These are phyloP conservation scores for Penicillium taxi DNA, from an alignment of 495 filamentous ascomycete species.

Conservation along the genomic window DNA sequence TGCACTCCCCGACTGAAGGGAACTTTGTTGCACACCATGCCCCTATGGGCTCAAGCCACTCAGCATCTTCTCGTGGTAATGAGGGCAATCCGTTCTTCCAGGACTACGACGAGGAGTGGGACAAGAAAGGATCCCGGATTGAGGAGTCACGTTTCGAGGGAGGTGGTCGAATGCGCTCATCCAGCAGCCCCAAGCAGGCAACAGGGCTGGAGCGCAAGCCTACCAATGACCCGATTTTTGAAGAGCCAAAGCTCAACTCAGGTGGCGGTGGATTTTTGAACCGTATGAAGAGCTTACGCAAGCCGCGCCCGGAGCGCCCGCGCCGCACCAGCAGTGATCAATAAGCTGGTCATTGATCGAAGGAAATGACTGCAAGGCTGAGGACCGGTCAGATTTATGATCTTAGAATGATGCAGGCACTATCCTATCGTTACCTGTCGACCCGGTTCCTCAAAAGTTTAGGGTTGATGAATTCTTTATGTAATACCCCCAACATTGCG, in stretches of 20 bases:
- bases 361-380: too few species aligned
- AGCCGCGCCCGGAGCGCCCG: slow-evolving; percentile 40
- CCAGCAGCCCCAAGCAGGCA: slow-evolving; percentile 53
- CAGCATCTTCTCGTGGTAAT: slow-evolving; percentile 26
- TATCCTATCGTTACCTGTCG: too few species aligned
- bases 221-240: slow-evolving; percentile 55
- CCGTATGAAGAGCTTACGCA: slow-evolving; percentile 81
- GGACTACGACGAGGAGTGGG: slow-evolving; percentile 69
- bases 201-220: slow-evolving; percentile 56
- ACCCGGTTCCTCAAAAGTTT: too few species aligned
- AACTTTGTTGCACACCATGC: slow-evolving; percentile 40
- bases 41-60: slow-evolving; percentile 24
- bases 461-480: too few species aligned
- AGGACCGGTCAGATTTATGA: too few species aligned
- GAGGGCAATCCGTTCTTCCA: slow-evolving; percentile 83
- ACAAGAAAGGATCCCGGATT: slow-evolving; percentile 58
- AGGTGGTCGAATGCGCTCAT: slow-evolving; percentile 41
- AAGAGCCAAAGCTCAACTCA: slow-evolving; percentile 36
- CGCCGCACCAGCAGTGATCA: slow-evolving; percentile 34
- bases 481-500: too few species aligned
- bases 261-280: slow-evolving; percentile 63
- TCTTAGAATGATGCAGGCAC: too few species aligned
- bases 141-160: slow-evolving; percentile 42
- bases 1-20: slow-evolving; percentile 25
- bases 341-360: too few species aligned